Evolutionary conservation across 1,139 yeast genomes (phyloP), one percentile per base, ranked within the genome.

Genomic region (Kurtzmaniella quercitrusa): DNA sequence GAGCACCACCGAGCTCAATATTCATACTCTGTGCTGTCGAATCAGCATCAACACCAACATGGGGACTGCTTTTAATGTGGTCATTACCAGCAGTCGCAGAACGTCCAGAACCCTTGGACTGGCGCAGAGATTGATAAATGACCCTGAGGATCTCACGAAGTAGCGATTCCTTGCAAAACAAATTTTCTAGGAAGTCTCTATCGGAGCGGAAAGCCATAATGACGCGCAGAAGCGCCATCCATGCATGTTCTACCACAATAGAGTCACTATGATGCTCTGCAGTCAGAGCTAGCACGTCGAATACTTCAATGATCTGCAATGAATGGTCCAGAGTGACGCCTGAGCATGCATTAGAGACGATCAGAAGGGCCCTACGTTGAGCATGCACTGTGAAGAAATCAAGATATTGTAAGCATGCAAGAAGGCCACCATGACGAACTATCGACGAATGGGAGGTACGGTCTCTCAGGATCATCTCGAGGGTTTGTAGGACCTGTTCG

Each of bases 351-450:
- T 87, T 86, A 2, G 96, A 85, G 3, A 89, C 89, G 34, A 88
- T 86, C 1, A 73, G 68, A 39, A 91, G 66, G 25, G 95, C 89
- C 51, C 89, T 86, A 46, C 95, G 70, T 61, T 93, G 98, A 0
- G 95, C 89, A 63, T 89, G 96, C 23, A 84, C 75, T 1, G 96
- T 87, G 59, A 93, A 84, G 56, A 93, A 93, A 60, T 93, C 98
- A 49, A 90, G 70, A 56, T 82, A 88, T 54, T 79, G 81, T 39
- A 93, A 62, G 50, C 89, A 83, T 0, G 89, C 81, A 3, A 74
- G 66, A 18, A 91, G 63, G 7, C 94, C 86, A 34, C 86, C 83
- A 46, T 80, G 74, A 14, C 67, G 57, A 41, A 84, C 63, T 23
- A 85, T 72, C 34, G 68, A 73, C 41, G 66, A 60, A 48, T 71